Evolutionary conservation across 768 basidiomycete genomes (phyloP), one percentile per base, ranked within the genome.

Genomic region (Lanmaoa pseudosensibilis): DNA sequence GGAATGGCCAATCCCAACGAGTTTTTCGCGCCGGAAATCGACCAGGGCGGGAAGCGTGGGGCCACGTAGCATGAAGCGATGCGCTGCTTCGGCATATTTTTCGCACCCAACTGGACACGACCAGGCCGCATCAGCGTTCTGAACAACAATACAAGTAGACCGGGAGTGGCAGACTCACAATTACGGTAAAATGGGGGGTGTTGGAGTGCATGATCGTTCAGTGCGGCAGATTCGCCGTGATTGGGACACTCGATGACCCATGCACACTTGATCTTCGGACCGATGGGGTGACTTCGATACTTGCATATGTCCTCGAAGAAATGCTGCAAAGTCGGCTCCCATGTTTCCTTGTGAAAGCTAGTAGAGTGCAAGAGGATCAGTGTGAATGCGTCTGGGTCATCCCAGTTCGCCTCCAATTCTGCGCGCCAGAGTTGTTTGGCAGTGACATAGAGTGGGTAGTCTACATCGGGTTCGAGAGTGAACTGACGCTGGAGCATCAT

Each of bases 221-320:
- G 63, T 50, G 67, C 54, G 0, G 79, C 83, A 7, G 86, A 80
- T 62, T 81, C 81, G 13, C 87, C 87, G 65, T 89, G 87, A 63
- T 89, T 89, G 3, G 87, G 87, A 65, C 86, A 86, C 55, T 89
- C 87, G 58, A 89, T 75, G 37, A 78, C 76, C 85, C 86, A 88
- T 19, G 84, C 86, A 40, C 57, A 72, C 55, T 68, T 70, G 54
- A 70, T 53, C 27, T 63, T 69, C 8, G 54, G 46, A 13, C n/a
- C 5, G n/a, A 16, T n/a, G 2, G 25, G 8, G 33, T 13, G 5
- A 23, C 11, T 13, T 18, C 10, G 41, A 27, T 38, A n/a, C n/a
- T 30, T 23, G 5, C 54, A 50, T n/a, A 61, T 2, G 38, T 74
- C 65, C 0, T 68, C 44, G 48, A 86, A 82, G 23, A 89, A 59